Evolutionary conservation across 805 yeast genomes (phyloP).

Genomic region (Saturnispora mendoncae): DNA sequence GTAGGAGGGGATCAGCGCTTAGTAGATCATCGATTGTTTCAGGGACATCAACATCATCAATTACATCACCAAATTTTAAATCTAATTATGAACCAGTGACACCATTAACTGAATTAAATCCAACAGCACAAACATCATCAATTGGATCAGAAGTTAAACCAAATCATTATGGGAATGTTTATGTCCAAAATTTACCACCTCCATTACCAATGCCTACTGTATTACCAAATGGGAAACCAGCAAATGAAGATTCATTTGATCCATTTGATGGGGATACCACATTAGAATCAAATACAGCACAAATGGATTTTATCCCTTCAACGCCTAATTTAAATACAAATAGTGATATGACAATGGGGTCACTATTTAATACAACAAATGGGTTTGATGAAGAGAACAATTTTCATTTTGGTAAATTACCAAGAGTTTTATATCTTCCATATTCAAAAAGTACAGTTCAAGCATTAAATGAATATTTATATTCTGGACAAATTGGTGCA

Average conservation of each 20-base stretch:
- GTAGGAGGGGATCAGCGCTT: conserved; percentile 17
- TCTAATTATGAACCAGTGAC: neutral
- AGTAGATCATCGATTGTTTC: conserved; percentile 12
- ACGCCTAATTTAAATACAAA: neutral
- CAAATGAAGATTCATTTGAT: neutral
- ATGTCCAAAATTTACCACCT: conserved; percentile 38
- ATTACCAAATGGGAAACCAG: conserved; percentile 18
- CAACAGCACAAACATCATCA: neutral
- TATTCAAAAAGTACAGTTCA: conserved; percentile 50
- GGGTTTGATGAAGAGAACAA: neutral
- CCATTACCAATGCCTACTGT: conserved; percentile 43
- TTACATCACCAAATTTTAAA: neutral
- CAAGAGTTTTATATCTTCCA: conserved; percentile 63
- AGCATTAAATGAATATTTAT: conserved; percentile 64
- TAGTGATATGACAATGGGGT: neutral
- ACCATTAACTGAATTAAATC: neutral
- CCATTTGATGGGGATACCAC: neutral
- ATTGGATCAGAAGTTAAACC: neutral
- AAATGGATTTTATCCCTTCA: neutral
- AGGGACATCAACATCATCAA: conserved; percentile 1
- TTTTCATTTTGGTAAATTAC: conserved; percentile 31
- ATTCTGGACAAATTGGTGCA: conserved; percentile 72
- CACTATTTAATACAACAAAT: neutral
- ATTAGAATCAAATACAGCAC: neutral
- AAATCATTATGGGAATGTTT: neutral